These are phyloP conservation scores for Ustilago vetiveriae DNA, from an alignment of 1,284 basidiomycete genomes.

Conservation along the genomic window DNA sequence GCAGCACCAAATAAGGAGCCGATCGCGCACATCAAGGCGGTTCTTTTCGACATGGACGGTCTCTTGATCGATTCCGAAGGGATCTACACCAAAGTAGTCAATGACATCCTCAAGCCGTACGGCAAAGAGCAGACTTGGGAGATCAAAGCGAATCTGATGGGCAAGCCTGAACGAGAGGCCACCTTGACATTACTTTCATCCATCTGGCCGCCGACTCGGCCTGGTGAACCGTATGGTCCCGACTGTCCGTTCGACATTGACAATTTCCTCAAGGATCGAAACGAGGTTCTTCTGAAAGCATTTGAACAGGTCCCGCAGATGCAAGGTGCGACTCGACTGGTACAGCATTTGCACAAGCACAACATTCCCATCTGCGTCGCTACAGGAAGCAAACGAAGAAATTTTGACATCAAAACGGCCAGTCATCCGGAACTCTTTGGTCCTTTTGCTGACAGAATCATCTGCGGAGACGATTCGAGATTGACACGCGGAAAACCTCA, in stretches of 20 bases:
- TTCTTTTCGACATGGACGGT: conserved; percentile 65
- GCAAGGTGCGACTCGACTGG: conserved; percentile 62
- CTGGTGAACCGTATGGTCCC: conserved; percentile 32
- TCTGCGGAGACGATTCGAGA: conserved; percentile 64
- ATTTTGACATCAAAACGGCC: conserved; percentile 63
- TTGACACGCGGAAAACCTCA: conserved; percentile 63
- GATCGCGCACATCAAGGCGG: conserved; percentile 50
- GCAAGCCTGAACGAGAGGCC: conserved; percentile 64
- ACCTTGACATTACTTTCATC: conserved; percentile 56
- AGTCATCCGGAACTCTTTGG: conserved; percentile 55
- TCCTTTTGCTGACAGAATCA: conserved; percentile 54
- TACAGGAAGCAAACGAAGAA: conserved; percentile 63
- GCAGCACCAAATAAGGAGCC: conserved; percentile 11
- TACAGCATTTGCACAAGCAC: conserved; percentile 62
- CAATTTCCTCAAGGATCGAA: conserved; percentile 58
- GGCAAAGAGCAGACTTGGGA: conserved; percentile 67
- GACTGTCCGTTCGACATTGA: conserved; percentile 66
- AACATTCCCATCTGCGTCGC: conserved; percentile 65
- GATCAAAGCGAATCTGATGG: conserved; percentile 67
- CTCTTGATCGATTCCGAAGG: conserved; percentile 65
- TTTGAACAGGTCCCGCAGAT: conserved; percentile 64
- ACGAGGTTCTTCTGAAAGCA: conserved; percentile 55
- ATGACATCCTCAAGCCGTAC: conserved; percentile 63
- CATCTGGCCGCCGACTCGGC: conserved; percentile 58
- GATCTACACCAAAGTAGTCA: conserved; percentile 66